These are phyloP conservation scores for Elaphomyces granulatus DNA, from an alignment of 495 filamentous ascomycete species.

Conservation along the genomic window DNA sequence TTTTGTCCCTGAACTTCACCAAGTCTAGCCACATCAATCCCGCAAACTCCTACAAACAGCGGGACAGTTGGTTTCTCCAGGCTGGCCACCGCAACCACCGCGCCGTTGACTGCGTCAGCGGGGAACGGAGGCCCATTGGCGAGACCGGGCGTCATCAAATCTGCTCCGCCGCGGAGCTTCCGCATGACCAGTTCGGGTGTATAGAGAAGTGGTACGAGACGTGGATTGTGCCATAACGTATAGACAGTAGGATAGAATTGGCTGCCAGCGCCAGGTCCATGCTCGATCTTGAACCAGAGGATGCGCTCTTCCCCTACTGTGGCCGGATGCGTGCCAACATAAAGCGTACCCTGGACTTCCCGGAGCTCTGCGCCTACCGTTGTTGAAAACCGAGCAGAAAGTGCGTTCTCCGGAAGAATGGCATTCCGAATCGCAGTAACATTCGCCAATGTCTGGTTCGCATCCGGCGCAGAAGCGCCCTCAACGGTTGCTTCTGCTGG, in stretches of 20 bases:
- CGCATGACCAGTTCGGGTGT: slow-evolving; percentile 47
- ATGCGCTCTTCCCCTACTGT: slow-evolving; percentile 43
- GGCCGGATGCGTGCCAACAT: slow-evolving; percentile 42
- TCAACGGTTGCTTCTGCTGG: slow-evolving; percentile 22
- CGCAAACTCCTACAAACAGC: slow-evolving; percentile 49
- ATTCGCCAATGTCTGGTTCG: slow-evolving; percentile 25
- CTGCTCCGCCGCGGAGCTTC: slow-evolving; percentile 50
- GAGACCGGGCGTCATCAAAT: slow-evolving; percentile 63
- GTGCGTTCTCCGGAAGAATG: slow-evolving; percentile 48
- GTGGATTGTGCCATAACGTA: slow-evolving; percentile 51
- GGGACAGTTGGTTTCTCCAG: slow-evolving; percentile 46
- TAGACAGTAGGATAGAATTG: slow-evolving; percentile 55
- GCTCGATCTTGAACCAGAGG: slow-evolving; percentile 56
- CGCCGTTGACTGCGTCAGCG: slow-evolving; percentile 41
- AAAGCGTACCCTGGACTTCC: slow-evolving; percentile 49
- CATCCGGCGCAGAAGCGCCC: slow-evolving; percentile 19
- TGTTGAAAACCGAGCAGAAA: slow-evolving; percentile 54
- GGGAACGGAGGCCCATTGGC: slow-evolving; percentile 59
- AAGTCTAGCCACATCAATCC: slow-evolving; percentile 47
- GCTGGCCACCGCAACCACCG: slow-evolving; percentile 53
- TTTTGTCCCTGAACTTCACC: slow-evolving; percentile 46
- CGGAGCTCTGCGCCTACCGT: slow-evolving; percentile 51
- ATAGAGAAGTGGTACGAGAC: slow-evolving; percentile 46
- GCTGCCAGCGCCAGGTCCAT: slow-evolving; percentile 31
- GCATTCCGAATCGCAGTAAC: slow-evolving; percentile 44